Evolutionary conservation across 495 filamentous ascomycete genomes (phyloP).

Genomic region (Achaetomiella virescens): DNA sequence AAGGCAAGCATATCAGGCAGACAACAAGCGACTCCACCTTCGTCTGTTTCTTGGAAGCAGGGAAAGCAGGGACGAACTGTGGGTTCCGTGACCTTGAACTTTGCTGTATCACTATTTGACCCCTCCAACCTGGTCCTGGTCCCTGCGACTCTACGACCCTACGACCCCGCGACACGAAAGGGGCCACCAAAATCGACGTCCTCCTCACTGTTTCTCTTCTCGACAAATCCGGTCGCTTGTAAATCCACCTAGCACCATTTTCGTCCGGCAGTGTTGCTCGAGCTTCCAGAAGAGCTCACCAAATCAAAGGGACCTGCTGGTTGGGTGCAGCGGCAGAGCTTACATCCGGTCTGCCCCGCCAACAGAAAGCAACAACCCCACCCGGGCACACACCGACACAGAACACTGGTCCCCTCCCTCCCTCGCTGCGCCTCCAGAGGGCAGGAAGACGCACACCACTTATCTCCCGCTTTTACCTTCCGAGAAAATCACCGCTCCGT

Average conservation of each 20-base stretch:
- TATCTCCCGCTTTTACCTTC: conserved; percentile 1
- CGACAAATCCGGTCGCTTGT: background rate
- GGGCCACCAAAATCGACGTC: too few relatives aligned
- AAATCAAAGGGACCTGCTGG: too few relatives aligned
- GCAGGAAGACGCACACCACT: conserved; percentile 8
- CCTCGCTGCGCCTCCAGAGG: conserved; percentile 15
- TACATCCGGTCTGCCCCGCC: conserved; percentile 3
- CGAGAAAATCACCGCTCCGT: conserved; percentile 11
- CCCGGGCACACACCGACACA: conserved; percentile 6
- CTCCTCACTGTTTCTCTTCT: background rate
- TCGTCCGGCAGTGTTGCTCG: background rate
- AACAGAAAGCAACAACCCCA: conserved; percentile 3
- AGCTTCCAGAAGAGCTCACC: background rate
- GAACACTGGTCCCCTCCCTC: background rate
- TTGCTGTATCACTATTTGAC: background rate
- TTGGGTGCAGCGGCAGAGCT: conserved; percentile 1
- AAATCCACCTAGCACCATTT: background rate
- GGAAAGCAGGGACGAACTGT: background rate
- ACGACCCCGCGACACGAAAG: too few relatives aligned
- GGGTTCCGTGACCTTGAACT: too few relatives aligned
- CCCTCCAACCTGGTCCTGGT: background rate
- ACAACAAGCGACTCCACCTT: background rate
- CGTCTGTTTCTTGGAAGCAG: conserved; percentile 1
- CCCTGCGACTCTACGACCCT: conserved; percentile 1
- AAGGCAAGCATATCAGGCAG: background rate